A percentile compares a stretch with the other conserved stretches of the same genome.
These are phyloP conservation scores for Microbotryum scabiosae DNA, from an alignment of 1,284 basidiomycete genomes.

Conservation along the genomic window DNA sequence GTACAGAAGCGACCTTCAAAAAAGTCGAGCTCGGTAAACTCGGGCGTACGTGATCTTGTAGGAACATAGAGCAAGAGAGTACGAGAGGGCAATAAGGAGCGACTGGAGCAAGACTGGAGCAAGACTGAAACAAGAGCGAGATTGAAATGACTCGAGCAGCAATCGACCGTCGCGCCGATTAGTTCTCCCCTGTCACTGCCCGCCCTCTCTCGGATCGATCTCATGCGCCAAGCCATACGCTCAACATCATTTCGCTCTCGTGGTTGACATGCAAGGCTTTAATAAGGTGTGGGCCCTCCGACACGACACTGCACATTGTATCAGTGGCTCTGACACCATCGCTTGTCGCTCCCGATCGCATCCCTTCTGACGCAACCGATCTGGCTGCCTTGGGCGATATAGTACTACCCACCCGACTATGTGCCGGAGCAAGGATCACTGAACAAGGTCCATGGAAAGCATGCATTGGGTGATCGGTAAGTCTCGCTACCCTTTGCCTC, in stretches of 20 bases:
- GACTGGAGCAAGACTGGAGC: too few relatives aligned
- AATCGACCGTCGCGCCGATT: neutral
- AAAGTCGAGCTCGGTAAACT: too few relatives aligned
- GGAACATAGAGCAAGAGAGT: too few relatives aligned
- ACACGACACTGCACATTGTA: neutral
- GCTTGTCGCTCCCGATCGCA: neutral
- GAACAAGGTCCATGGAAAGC: conserved; percentile 74
- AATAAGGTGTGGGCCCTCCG: conserved; percentile 36
- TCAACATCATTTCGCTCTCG: neutral
- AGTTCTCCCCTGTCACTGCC: neutral
- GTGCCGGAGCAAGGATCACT: conserved; percentile 69
- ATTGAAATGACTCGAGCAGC: too few relatives aligned
- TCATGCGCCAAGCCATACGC: too few relatives aligned
- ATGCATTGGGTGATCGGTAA: conserved; percentile 50
- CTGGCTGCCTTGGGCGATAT: neutral
- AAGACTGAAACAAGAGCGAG: too few relatives aligned
- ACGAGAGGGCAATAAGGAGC: too few relatives aligned
- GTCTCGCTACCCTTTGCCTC: neutral
- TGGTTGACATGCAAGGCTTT: conserved; percentile 44
- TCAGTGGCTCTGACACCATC: neutral
- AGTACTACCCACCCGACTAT: conserved; percentile 91
- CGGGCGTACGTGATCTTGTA: too few relatives aligned
- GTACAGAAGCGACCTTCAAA: too few relatives aligned
- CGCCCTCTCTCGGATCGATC: neutral
- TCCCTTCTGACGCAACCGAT: neutral